Evolutionary conservation across 176 grass and related monocot genomes (phyloP).

Genomic region (bread wheat (Triticum aestivum)): IWGSC_CS_RefSeq_v2.1 NC_057814.1:479655009-479655508

Average conservation of each 20-base stretch:
- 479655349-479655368: constrained; percentile 34
- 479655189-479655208: constrained; percentile 32
- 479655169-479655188: constrained; percentile 31
- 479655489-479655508: constrained; percentile 29
- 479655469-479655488: constrained; percentile 45
- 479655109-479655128: neutral
- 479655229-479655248: constrained; percentile 7
- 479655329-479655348: constrained; percentile 33
- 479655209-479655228: neutral
- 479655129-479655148: constrained; percentile 20
- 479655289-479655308: neutral
- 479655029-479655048: constrained; percentile 36
- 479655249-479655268: constrained; percentile 7
- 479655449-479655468: constrained; percentile 42
- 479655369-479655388: neutral
- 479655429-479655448: constrained; percentile 42
- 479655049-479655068: constrained; percentile 25
- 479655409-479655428: constrained; percentile 25
- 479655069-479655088: constrained; percentile 54
- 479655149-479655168: neutral
- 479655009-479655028: constrained; percentile 12
- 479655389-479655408: constrained; percentile 12
- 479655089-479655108: constrained; percentile 33
- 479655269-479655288: constrained; percentile 29
- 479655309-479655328: constrained; percentile 34